These are phyloP conservation scores for Aspergillus kassunensis DNA, from an alignment of 495 filamentous ascomycete species.

Conservation along the genomic window DNA sequence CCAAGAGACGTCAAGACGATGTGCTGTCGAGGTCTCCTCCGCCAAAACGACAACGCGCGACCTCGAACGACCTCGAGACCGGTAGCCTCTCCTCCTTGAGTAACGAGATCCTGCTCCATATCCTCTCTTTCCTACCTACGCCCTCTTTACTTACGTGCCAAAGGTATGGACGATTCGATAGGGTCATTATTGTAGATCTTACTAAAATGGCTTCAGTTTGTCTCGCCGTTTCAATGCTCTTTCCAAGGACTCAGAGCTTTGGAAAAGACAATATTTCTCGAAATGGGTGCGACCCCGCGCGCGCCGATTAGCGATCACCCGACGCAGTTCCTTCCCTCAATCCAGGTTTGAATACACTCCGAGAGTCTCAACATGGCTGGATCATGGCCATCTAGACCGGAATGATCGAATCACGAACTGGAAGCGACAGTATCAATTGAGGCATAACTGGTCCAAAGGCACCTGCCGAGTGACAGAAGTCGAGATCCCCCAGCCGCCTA, in stretches of 20 bases:
- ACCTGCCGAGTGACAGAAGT: slow-evolving; percentile 77
- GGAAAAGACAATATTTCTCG: slow-evolving; percentile 85
- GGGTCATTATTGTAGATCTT: background rate
- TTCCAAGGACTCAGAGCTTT: slow-evolving; percentile 79
- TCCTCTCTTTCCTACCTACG: slow-evolving; percentile 72
- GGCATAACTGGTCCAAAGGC: slow-evolving; percentile 89
- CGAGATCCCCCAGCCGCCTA: slow-evolving; percentile 53
- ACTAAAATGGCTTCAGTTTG: slow-evolving; percentile 43
- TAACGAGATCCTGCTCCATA: slow-evolving; percentile 82
- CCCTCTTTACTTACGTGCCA: slow-evolving; percentile 66
- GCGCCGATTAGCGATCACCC: slow-evolving; percentile 66
- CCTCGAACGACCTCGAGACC: slow-evolving; percentile 8
- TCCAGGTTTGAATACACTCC: slow-evolving; percentile 62
- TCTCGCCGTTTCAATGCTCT: slow-evolving; percentile 76
- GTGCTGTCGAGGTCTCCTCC: slow-evolving; percentile 9
- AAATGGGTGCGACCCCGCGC: slow-evolving; percentile 85
- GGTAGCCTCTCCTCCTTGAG: slow-evolving; percentile 63
- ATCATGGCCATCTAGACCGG: slow-evolving; percentile 57
- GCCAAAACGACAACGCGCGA: slow-evolving; percentile 37
- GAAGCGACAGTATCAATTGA: slow-evolving; percentile 86
- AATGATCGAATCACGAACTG: slow-evolving; percentile 60
- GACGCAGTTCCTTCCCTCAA: slow-evolving; percentile 36
- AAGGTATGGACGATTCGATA: slow-evolving; percentile 39
- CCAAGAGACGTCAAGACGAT: slow-evolving; percentile 39
- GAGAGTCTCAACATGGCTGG: slow-evolving; percentile 77